A percentile compares a stretch with the other conserved stretches of the same genome.
Evolutionary conservation across 805 yeast genomes (phyloP).

Genomic region (Kazachstania bromeliacearum): DNA sequence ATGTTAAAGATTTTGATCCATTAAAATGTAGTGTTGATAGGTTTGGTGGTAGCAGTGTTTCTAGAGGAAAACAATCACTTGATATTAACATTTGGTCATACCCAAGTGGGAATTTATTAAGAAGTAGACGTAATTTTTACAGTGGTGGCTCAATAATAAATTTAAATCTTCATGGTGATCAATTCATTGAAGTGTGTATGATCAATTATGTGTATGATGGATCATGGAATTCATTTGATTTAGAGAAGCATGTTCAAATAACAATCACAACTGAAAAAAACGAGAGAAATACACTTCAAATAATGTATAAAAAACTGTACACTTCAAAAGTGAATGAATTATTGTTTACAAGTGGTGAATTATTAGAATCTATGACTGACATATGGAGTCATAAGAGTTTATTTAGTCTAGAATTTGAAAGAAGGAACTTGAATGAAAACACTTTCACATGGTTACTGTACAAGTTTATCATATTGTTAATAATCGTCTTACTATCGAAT

Average conservation of each 20-base stretch:
- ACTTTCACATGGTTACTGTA: slow-evolving; percentile 10
- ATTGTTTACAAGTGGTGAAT: background rate
- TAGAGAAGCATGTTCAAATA: slow-evolving; percentile 14
- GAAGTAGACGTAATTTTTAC: slow-evolving; percentile 12
- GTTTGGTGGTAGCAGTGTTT: slow-evolving; percentile 21
- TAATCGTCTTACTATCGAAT: too few relatives aligned
- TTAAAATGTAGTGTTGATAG: slow-evolving; percentile 11
- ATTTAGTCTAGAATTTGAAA: background rate
- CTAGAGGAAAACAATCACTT: slow-evolving; percentile 18
- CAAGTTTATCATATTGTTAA: slow-evolving; percentile 4
- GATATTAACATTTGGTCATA: slow-evolving; percentile 11
- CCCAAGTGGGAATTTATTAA: slow-evolving; percentile 11
- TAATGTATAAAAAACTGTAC: background rate
- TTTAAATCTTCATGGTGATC: slow-evolving; percentile 3
- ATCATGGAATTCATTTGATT: slow-evolving; percentile 29
- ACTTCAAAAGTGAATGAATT: background rate
- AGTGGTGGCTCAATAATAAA: slow-evolving; percentile 13
- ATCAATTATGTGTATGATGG: slow-evolving; percentile 25
- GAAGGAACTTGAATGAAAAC: slow-evolving; percentile 8
- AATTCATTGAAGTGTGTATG: slow-evolving; percentile 18
- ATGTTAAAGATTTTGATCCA: slow-evolving; percentile 12
- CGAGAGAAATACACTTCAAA: background rate
- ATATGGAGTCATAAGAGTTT: too few relatives aligned
- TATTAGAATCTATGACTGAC: background rate
- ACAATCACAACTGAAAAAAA: slow-evolving; percentile 9